Evolutionary conservation across 225 moss, liverwort and hornwort genomes (phyloP).

Genomic region (Thuidium tamariscinum): DNA sequence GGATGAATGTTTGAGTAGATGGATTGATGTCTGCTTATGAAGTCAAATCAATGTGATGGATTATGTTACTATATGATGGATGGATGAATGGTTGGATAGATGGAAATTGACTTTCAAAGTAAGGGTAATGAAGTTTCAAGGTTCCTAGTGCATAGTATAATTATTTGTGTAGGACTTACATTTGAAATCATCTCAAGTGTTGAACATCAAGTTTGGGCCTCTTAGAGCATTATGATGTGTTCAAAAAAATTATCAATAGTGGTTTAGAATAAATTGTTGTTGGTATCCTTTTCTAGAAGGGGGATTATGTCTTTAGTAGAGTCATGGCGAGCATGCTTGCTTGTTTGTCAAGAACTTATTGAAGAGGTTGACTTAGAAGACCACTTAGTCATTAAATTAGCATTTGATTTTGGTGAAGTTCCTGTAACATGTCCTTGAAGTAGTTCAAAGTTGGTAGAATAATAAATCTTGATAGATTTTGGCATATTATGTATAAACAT

Average conservation of each 20-base stretch:
- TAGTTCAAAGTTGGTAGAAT: no score
- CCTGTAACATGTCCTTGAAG: rapidly evolving
- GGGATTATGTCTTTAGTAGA: no score
- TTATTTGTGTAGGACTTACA: rapidly evolving
- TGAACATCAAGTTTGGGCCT: rapidly evolving
- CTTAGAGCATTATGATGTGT: rapidly evolving
- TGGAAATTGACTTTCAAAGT: neutral
- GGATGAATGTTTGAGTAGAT: neutral
- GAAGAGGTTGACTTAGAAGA: neutral
- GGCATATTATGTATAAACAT: no score
- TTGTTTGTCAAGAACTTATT: neutral
- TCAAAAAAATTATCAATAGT: neutral
- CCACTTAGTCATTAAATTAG: rapidly evolving
- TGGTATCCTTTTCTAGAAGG: no score
- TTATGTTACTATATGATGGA: no score
- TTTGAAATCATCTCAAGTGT: neutral
- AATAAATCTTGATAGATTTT: neutral
- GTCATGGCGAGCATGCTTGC: neutral
- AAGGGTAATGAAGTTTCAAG: neutral
- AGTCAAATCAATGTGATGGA: neutral
- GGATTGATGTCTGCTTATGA: neutral
- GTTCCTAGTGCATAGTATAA: neutral
- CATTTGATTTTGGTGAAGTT: neutral
- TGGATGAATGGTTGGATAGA: no score
- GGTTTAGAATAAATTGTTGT: rapidly evolving